A percentile compares a stretch with the other conserved stretches of the same genome.
Conservation (phyloP, 345 rosid genomes). For the Geranium rotundifolium region DNA sequence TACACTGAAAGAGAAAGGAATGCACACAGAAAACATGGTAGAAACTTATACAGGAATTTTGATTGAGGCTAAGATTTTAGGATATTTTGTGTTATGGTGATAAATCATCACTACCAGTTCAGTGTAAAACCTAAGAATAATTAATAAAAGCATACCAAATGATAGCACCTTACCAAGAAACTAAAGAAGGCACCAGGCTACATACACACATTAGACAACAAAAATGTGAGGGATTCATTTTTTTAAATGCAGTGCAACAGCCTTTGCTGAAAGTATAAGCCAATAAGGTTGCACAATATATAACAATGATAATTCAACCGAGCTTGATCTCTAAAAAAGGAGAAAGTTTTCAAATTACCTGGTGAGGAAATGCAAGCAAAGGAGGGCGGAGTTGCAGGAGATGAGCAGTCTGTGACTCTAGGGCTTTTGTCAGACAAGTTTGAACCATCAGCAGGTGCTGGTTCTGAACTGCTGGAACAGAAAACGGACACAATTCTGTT, state of each 20-base stretch:
- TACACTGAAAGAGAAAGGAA: neutral
- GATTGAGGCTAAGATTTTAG: neutral
- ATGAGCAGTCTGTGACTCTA: conserved; percentile 39
- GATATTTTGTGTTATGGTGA: neutral
- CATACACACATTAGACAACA: neutral
- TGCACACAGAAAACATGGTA: neutral
- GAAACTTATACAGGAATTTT: neutral
- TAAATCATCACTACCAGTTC: neutral
- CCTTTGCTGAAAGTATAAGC: too few relatives aligned
- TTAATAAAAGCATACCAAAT: neutral
- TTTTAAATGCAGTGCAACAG: too few relatives aligned
- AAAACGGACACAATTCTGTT: conserved; percentile 29
- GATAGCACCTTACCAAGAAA: neutral
- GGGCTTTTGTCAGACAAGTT: conserved; percentile 47
- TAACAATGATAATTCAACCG: neutral
- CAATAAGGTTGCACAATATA: too few relatives aligned
- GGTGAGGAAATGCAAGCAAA: conserved; percentile 83
- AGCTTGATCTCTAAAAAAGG: neutral
- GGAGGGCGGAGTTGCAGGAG: conserved; percentile 86
- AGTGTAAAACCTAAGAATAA: too few relatives aligned
- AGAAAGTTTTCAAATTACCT: conserved; percentile 29
- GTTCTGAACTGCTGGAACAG: conserved; percentile 23
- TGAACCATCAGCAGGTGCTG: conserved; percentile 26
- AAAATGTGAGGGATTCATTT: too few relatives aligned
- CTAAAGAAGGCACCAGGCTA: neutral